Conservation (phyloP, 768 basidiomycete species). For the Fistulinella prunicolor region DNA sequence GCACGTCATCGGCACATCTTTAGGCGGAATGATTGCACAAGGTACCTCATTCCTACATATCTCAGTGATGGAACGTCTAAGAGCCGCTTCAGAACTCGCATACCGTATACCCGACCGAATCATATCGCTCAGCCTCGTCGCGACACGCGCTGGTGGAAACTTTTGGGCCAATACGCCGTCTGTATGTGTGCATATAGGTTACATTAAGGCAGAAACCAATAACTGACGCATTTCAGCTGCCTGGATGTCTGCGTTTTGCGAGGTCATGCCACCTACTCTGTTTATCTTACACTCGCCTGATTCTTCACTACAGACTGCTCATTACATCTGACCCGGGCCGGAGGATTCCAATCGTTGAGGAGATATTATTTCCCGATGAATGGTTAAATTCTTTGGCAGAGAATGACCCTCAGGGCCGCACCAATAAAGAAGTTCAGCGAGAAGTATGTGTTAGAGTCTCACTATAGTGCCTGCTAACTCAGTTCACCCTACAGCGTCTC, state of each 20-base stretch:
- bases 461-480: background rate
- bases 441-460: conserved; percentile 39
- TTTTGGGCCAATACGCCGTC: conserved; percentile 62
- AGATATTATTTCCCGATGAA: conserved; percentile 55
- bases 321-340: conserved; percentile 39
- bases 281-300: conserved; percentile 3
- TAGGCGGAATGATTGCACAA: conserved; percentile 86
- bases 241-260: conserved; percentile 36
- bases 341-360: conserved; percentile 49
- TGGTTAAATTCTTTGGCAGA: conserved; percentile 60
- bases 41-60: conserved; percentile 36
- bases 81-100: conserved; percentile 54
- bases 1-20: conserved; percentile 70
- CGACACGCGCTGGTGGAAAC: conserved; percentile 66
- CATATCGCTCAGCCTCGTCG: conserved; percentile 59
- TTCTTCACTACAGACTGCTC: conserved; percentile 31
- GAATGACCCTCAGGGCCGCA: conserved; percentile 53
- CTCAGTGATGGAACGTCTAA: background rate
- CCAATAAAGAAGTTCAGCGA: conserved; percentile 58
- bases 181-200: conserved; percentile 36
- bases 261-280: conserved; percentile 22
- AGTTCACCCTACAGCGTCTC: conserved; percentile 37
- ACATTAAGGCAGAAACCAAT: background rate
- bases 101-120: conserved; percentile 64
- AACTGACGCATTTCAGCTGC: conserved; percentile 32